A percentile compares a stretch with the other conserved stretches of the same genome.
phyloP scores from a whole-genome alignment of 2,329 filamentous ascomycete genomes.

The Trematosphaeria pertusa region DNA sequence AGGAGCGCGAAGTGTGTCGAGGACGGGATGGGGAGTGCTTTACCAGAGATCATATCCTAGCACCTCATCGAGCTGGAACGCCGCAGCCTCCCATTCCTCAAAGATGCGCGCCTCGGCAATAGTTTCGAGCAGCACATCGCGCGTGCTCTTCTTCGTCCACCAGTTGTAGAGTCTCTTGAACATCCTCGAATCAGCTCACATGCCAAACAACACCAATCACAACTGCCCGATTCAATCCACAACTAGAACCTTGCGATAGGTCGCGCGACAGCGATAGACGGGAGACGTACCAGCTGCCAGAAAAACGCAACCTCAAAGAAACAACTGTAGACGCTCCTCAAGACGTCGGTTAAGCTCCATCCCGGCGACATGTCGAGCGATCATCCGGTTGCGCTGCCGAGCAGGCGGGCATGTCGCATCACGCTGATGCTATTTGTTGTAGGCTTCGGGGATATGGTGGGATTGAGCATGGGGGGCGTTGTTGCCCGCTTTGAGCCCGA shows the following conservation, averaged over 20 bases:
- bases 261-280: not conserved
- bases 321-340: slow-evolving; percentile 41
- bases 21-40: slow-evolving; percentile 13
- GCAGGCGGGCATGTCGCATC: not conserved
- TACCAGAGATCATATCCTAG: slow-evolving; percentile 84
- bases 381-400: slow-evolving; percentile 5
- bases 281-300: slow-evolving; percentile 48
- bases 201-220: not conserved
- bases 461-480: not conserved
- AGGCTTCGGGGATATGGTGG: slow-evolving; percentile 1
- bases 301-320: slow-evolving; percentile 49
- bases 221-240: too few relatives aligned
- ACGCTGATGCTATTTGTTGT: slow-evolving; percentile 7
- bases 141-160: slow-evolving; percentile 70
- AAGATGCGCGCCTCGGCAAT: slow-evolving; percentile 73
- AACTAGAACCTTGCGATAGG: too few relatives aligned
- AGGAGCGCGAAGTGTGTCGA: too few relatives aligned
- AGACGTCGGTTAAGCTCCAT: slow-evolving; percentile 15
- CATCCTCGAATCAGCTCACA: slow-evolving; percentile 23
- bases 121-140: slow-evolving; percentile 69
- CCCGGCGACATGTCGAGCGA: not conserved
- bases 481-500: slow-evolving; percentile 3
- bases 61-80: slow-evolving; percentile 80
- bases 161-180: slow-evolving; percentile 71
- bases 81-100: slow-evolving; percentile 88